Conservation (phyloP, 108 stramenopile species). For the Cyclostephanos invisitatus region DNA sequence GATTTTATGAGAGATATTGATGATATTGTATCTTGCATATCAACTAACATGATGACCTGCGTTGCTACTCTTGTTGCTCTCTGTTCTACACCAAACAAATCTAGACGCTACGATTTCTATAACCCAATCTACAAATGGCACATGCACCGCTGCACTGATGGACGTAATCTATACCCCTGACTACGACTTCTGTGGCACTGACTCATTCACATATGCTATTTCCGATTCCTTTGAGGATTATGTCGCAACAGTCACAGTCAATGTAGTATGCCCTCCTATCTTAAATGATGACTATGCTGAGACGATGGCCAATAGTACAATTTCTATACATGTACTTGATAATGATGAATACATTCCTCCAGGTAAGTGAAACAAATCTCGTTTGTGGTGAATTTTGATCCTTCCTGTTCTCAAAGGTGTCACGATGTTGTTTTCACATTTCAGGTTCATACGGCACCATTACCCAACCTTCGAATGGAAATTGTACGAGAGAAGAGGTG, state of each 20-base stretch:
- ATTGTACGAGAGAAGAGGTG: neutral
- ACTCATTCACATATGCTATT: conserved; percentile 21
- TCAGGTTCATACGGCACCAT: neutral
- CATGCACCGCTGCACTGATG: neutral
- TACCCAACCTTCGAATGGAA: conserved; percentile 13
- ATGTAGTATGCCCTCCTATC: conserved; percentile 4
- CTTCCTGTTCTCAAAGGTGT: neutral
- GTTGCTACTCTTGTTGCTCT: no score
- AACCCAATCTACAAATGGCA: neutral
- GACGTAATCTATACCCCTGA: conserved; percentile 17
- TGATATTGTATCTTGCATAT: neutral
- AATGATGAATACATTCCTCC: conserved; percentile 8
- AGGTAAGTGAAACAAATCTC: neutral
- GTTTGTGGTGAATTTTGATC: neutral
- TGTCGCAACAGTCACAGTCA: conserved; percentile 23
- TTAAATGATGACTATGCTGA: conserved; percentile 2
- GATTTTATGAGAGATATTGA: neutral
- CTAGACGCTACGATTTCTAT: neutral
- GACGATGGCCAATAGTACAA: neutral
- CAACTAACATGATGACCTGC: no score
- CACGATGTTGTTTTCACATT: neutral
- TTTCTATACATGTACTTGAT: conserved; percentile 3
- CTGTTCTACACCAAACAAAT: neutral
- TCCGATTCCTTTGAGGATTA: conserved; percentile 8
- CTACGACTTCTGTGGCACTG: conserved; percentile 16